phyloP scores from a whole-genome alignment of 352 stramenopile genomes.

The Pythium apleroticum region DNA sequence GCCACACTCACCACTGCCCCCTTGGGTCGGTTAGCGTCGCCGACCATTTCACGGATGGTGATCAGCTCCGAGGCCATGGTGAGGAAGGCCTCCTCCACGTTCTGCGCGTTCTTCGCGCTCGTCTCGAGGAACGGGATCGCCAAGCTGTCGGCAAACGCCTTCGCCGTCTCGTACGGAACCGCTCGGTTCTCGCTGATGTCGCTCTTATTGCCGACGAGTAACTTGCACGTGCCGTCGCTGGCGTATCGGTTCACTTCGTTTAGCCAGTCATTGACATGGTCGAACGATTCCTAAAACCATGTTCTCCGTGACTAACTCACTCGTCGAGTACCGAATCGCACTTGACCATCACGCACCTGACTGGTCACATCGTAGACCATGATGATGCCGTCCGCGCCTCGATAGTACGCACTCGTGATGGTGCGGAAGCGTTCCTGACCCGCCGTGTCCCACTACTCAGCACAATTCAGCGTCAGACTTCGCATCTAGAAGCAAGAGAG shows the following conservation, averaged over 20 bases:
- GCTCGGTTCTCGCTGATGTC: conserved; percentile 97
- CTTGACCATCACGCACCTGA: conserved; percentile 41
- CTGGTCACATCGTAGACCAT: conserved; percentile 99
- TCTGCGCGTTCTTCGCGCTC: conserved; percentile 97
- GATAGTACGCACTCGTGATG: conserved; percentile 99
- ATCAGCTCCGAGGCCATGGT: conserved; percentile 99
- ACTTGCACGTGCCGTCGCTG: conserved; percentile 98
- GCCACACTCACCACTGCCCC: conserved; percentile 53
- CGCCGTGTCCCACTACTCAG: conserved; percentile 95
- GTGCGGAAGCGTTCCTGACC: conserved; percentile 98
- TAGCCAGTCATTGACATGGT: conserved; percentile 99
- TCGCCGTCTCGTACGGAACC: conserved; percentile 96
- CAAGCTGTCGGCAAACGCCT: conserved; percentile 96
- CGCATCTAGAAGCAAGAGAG: not conserved
- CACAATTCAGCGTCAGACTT: not conserved
- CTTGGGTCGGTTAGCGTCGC: conserved; percentile 61
- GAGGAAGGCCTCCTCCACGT: conserved; percentile 99
- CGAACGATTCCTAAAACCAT: conserved; percentile 95
- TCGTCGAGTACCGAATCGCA: not conserved
- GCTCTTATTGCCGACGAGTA: conserved; percentile 99
- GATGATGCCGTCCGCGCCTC: conserved; percentile 97
- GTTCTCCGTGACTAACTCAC: not conserved
- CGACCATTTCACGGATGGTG: conserved; percentile 87
- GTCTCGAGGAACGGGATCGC: conserved; percentile 99
- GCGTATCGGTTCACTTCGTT: conserved; percentile 99